Evolutionary conservation across 2,329 filamentous ascomycete species (phyloP), one percentile per base, ranked within the genome.

Genomic region (Diplocarpon mali): DNA sequence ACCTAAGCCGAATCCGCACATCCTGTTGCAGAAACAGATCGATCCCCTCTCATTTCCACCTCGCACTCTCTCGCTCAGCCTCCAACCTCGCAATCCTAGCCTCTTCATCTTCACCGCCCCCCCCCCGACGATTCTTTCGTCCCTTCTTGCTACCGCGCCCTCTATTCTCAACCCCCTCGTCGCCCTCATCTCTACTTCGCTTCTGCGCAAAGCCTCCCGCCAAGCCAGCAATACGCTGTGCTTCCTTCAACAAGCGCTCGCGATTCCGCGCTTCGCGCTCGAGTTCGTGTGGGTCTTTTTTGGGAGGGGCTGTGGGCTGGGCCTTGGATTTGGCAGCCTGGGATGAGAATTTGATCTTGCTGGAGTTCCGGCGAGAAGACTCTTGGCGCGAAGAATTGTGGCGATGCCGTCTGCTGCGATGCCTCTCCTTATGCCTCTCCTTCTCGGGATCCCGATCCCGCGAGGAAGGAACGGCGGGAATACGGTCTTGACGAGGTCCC

Each of bases 181-280:
- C 67, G 40, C 67, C 67, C 52, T 71, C 69, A 44, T 71, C 68
- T 44, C 68, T 65, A 30, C 67, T 67, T 7, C 66, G 65, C 20
- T 80, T 74, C 27, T 53, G 51, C 10, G 49, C 42, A 31, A 52
- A 40, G 32, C 64, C 56, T 42, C 69, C 65, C 2, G 68, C 62
- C 42, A 78, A 60, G 35, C 74, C 69, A 36, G 77, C 70, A 62
- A 81, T 75, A 30, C 76, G 72, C 62, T 85, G 78, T 32, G 78
- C 76, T 62, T 86, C 82, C 56, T 80, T 81, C 11, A 81, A 67
- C 41, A 84, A 67, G 20, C 82, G 70, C 60, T 83, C 79, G 37
- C 79, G 70, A 56, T 82, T 73, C 13, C 78, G 68, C 11, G 75
- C 75, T 58, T 84, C 80, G 16, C 82, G 76, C 62, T 86, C 82